phyloP scores from a whole-genome alignment of 192 early-diverging fungal species.

The Rhizoclosmatium globosum region DNA sequence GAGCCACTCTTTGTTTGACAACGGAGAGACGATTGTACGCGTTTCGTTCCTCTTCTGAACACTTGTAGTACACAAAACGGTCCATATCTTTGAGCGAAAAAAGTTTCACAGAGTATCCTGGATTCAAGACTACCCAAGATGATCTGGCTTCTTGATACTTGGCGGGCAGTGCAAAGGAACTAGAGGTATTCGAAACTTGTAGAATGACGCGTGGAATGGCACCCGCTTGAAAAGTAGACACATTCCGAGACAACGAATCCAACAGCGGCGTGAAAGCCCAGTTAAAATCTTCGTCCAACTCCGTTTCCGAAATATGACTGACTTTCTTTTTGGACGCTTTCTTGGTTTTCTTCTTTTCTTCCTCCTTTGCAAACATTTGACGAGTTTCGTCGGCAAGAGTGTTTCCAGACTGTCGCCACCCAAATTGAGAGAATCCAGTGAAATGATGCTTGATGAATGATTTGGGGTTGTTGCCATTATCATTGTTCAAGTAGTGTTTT shows the following conservation, averaged over 20 bases:
- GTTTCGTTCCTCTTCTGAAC: neutral
- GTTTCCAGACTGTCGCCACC: slow-evolving; percentile 19
- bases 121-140: slow-evolving; percentile 13
- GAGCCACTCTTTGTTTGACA: slow-evolving; percentile 13
- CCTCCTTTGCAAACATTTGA: neutral
- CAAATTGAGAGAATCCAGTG: slow-evolving; percentile 32
- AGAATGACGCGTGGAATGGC: slow-evolving; percentile 28
- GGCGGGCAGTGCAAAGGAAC: neutral
- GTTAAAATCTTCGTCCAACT: neutral
- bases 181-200: slow-evolving; percentile 13
- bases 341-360: neutral
- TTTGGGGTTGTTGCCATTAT: slow-evolving; percentile 28
- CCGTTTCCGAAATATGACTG: neutral
- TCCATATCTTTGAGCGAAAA: slow-evolving; percentile 15
- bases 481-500: slow-evolving; percentile 26
- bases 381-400: slow-evolving; percentile 16
- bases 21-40: slow-evolving; percentile 19
- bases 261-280: neutral
- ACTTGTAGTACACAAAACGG: neutral
- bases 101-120: slow-evolving; percentile 3
- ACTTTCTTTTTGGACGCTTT: neutral
- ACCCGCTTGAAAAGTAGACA: neutral
- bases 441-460: slow-evolving; percentile 30
- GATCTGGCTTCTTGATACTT: neutral
- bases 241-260: neutral